Percentiles rank a stretch among this genome's conserved stretches.
Conservation (phyloP, 305 asterid species). For the Rubia tinctorum region DNA sequence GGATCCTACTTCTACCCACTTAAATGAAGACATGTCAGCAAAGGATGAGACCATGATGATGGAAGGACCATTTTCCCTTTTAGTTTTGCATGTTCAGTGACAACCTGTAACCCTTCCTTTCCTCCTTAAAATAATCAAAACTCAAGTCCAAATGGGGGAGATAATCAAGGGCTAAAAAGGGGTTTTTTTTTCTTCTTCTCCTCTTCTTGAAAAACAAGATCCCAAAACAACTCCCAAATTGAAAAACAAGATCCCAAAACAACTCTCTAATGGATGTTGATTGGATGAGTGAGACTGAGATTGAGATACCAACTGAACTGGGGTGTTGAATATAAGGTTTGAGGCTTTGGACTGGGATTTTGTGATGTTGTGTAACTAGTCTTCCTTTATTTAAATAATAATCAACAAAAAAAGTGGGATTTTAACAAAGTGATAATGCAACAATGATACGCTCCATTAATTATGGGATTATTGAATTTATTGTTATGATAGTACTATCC, state of each 20-base stretch:
- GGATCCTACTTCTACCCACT: conserved; percentile 20
- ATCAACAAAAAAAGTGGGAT: neutral
- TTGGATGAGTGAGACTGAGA: neutral
- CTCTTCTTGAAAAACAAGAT: neutral
- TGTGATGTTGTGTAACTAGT: neutral
- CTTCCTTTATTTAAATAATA: neutral
- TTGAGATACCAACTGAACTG: neutral
- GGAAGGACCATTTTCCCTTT: conserved; percentile 25
- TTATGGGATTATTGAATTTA: neutral
- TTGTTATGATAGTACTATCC: neutral
- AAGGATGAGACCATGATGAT: conserved; percentile 18
- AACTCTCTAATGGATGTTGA: neutral
- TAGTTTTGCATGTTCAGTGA: neutral
- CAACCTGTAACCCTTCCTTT: neutral
- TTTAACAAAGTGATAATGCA: conserved; percentile 3
- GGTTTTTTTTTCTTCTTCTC: neutral
- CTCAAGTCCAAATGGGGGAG: neutral
- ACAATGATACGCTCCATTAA: neutral
- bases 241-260: too few relatives aligned
- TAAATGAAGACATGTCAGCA: conserved; percentile 27
- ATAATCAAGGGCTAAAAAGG: neutral
- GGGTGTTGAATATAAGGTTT: neutral
- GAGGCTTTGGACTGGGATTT: neutral
- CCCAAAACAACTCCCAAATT: neutral
- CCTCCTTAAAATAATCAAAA: neutral